Evolutionary conservation across 352 stramenopile species (phyloP).

Genomic region (Pythium brachiatum): DNA sequence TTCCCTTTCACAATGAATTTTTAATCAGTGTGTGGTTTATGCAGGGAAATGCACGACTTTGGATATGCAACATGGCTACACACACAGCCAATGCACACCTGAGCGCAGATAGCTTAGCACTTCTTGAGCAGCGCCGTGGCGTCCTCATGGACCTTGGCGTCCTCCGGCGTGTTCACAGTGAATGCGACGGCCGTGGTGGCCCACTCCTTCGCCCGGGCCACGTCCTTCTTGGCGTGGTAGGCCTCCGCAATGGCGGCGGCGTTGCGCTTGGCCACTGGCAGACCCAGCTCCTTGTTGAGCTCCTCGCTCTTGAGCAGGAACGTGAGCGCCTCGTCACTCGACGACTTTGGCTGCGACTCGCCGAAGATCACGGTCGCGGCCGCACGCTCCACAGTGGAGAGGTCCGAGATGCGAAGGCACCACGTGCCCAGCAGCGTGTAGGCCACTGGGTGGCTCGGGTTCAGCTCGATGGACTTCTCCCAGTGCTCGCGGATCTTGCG

Average conservation of each 20-base stretch:
- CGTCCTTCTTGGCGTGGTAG: constrained; percentile 78
- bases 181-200: constrained; percentile 57
- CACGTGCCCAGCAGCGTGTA: constrained; percentile 79
- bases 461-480: constrained; percentile 72
- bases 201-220: constrained; percentile 65
- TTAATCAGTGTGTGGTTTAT: background rate
- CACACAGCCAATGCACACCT: background rate
- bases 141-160: constrained; percentile 67
- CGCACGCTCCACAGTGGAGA: constrained; percentile 85
- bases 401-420: constrained; percentile 81
- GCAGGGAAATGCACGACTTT: background rate
- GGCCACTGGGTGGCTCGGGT: constrained; percentile 66
- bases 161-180: constrained; percentile 52
- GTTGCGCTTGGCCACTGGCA: constrained; percentile 63
- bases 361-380: constrained; percentile 79
- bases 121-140: constrained; percentile 52
- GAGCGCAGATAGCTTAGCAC: background rate
- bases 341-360: constrained; percentile 64
- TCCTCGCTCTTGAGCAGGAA: constrained; percentile 79
- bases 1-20: background rate
- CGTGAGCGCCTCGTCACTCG: constrained; percentile 75
- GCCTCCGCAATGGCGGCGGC: constrained; percentile 74
- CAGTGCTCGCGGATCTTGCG: constrained; percentile 80
- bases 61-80: background rate
- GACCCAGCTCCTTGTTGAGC: constrained; percentile 57